Percentiles rank a stretch among this genome's conserved stretches.
Evolutionary conservation across 306 rosid species (phyloP).

Genomic region (Acacia acuminata): DNA sequence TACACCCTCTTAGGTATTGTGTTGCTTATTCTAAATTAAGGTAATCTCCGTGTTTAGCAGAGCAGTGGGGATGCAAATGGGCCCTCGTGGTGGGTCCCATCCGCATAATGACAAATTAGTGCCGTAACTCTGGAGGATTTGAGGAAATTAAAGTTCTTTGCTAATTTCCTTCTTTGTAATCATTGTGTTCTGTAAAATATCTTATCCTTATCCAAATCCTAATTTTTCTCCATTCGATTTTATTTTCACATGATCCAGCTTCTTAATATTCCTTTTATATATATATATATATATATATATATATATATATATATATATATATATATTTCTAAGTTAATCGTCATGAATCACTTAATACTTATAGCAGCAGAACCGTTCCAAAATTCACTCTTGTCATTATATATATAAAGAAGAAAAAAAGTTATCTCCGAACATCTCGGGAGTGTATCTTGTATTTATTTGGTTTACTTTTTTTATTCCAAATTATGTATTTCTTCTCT

Average conservation of each 20-base stretch:
- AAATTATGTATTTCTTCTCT: neutral
- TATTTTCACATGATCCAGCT: neutral
- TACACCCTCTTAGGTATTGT: no score
- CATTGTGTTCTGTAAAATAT: neutral
- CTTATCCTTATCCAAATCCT: neutral
- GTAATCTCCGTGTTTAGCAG: neutral
- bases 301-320: neutral
- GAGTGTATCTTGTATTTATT: neutral
- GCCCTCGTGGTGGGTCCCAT: conserved; percentile 21
- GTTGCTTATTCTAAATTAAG: no score
- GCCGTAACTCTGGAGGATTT: neutral
- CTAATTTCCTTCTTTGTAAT: neutral
- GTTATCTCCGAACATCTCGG: neutral
- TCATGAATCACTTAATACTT: neutral
- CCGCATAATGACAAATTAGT: conserved; percentile 30
- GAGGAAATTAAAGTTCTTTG: neutral
- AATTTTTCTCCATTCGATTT: neutral
- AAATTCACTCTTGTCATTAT: neutral
- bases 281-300: neutral
- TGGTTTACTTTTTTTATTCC: neutral
- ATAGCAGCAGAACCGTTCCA: neutral
- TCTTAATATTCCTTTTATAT: no score
- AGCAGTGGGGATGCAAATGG: conserved; percentile 11
- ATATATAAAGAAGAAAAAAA: neutral
- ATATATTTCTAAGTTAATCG: neutral